Evolutionary conservation across 495 filamentous ascomycete genomes (phyloP).

Genomic region (Lichina pygmaea): DNA sequence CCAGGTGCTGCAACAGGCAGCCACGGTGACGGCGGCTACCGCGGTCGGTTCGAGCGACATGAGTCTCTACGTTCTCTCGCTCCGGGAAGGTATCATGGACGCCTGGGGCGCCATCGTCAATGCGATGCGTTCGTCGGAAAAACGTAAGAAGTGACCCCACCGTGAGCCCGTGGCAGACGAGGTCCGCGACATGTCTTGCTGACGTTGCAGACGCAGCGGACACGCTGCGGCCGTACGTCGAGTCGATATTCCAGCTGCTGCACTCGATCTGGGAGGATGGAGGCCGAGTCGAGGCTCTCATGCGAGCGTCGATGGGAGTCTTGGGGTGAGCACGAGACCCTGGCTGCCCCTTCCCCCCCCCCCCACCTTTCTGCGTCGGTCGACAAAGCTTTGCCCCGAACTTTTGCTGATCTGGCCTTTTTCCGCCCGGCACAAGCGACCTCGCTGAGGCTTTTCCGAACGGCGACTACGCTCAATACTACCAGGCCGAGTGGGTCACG

Average conservation of each 20-base stretch:
- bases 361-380: not conserved
- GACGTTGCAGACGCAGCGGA: slow-evolving; percentile 19
- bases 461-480: slow-evolving; percentile 58
- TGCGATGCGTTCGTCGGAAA: slow-evolving; percentile 60
- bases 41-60: slow-evolving; percentile 61
- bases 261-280: slow-evolving; percentile 53
- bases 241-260: slow-evolving; percentile 72
- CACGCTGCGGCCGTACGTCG: slow-evolving; percentile 47
- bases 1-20: slow-evolving; percentile 79
- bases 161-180: not conserved
- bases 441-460: slow-evolving; percentile 80
- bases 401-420: no score
- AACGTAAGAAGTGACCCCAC: slow-evolving; percentile 24
- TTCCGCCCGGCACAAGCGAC: slow-evolving; percentile 28
- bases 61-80: slow-evolving; percentile 80
- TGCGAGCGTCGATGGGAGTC: slow-evolving; percentile 85
- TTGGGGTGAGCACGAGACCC: slow-evolving; percentile 35
- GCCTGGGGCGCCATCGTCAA: slow-evolving; percentile 91
- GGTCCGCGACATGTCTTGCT: not conserved
- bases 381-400: slow-evolving; percentile 12
- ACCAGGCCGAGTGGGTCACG: slow-evolving; percentile 75
- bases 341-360: not conserved
- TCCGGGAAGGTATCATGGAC: slow-evolving; percentile 96
- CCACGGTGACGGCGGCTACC: slow-evolving; percentile 36
- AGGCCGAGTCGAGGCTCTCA: slow-evolving; percentile 71